Percentiles rank a stretch among this genome's conserved stretches.
phyloP scores from a whole-genome alignment of 73 alveolate genomes.

The Paraurostyla sp. region DNA sequence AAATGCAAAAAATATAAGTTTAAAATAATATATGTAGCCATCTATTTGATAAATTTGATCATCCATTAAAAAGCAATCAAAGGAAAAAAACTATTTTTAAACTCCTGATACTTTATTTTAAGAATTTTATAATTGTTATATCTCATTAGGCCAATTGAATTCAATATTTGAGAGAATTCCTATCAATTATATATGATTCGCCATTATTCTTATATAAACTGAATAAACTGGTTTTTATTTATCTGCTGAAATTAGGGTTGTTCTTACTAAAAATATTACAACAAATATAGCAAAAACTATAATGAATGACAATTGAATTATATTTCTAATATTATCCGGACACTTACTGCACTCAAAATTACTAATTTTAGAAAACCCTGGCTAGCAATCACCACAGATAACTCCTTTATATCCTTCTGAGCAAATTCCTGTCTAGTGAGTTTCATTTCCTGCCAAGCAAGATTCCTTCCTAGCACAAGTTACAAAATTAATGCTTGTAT shows the following conservation, averaged over 20 bases:
- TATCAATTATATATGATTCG: slow-evolving; percentile 47
- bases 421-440: slow-evolving; percentile 35
- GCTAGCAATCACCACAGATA: no score
- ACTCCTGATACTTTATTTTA: slow-evolving; percentile 13
- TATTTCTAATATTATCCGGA: background rate
- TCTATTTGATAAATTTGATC: background rate
- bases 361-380: slow-evolving; percentile 47
- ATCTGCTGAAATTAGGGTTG: slow-evolving; percentile 63
- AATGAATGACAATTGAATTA: background rate
- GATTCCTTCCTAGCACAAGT: no score
- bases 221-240: slow-evolving; percentile 30
- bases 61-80: slow-evolving; percentile 55
- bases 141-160: slow-evolving; percentile 48
- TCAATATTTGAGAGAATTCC: slow-evolving; percentile 16
- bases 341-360: slow-evolving; percentile 59
- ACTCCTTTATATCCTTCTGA: slow-evolving; percentile 69
- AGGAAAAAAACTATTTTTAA: slow-evolving; percentile 18
- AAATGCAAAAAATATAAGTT: slow-evolving; percentile 28
- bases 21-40: slow-evolving; percentile 37
- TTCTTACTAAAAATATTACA: slow-evolving; percentile 5
- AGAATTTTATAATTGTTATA: background rate
- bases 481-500: no score
- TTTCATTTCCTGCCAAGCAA: no score
- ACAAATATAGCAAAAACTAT: background rate
- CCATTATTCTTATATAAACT: slow-evolving; percentile 57